Evolutionary conservation across 1,284 basidiomycete species (phyloP), one percentile per base, ranked within the genome.

Genomic region (Ganoderma meredithae): DNA sequence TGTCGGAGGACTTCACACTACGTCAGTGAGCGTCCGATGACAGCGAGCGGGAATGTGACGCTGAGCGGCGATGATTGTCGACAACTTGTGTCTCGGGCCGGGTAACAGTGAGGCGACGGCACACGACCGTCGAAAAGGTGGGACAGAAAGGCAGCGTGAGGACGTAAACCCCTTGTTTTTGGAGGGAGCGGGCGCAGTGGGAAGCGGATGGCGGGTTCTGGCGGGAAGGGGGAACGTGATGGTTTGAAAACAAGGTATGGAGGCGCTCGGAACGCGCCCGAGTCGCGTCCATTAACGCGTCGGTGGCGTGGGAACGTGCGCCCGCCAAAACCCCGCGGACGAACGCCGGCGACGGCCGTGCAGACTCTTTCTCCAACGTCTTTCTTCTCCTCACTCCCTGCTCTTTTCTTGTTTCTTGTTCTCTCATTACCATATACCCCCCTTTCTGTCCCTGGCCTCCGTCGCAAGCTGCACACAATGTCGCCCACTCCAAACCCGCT

Each of bases 401-500:
- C 68, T 65, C 67, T 13, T 55, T 74, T 72, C 73, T 74, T 74
- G 73, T 70, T 74, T 67, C 64, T 69, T 70, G 67, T 65, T 66
- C 61, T 55, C 55, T 59, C 55, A 62, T 49, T 69, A 61, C 60
- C 62, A 62, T 71, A 69, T 69, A 69, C 67, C 22, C 47, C 25
- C 22, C 10, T 49, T 49, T 49, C n/a, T 13, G 60, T n/a, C 60
- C 63, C 36, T 31, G 49, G 65, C 64, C 53, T 62, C 65, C 65
- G 41, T 22, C 31, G 43, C 61, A 41, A 62, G 56, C 62, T 59
- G 55, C 63, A 25, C 47, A 53, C 64, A 25, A 77, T 75, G 73
- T 72, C 73, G 63, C 68, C 71, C 27, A 59, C 73, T 6, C 72
- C 73, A 40, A 78, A 73, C 61, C 73, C 77, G 33, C 68, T 80